These are phyloP conservation scores for Cyclotella sp. DNA, from an alignment of 108 stramenopile genomes.

Conservation along the genomic window DNA sequence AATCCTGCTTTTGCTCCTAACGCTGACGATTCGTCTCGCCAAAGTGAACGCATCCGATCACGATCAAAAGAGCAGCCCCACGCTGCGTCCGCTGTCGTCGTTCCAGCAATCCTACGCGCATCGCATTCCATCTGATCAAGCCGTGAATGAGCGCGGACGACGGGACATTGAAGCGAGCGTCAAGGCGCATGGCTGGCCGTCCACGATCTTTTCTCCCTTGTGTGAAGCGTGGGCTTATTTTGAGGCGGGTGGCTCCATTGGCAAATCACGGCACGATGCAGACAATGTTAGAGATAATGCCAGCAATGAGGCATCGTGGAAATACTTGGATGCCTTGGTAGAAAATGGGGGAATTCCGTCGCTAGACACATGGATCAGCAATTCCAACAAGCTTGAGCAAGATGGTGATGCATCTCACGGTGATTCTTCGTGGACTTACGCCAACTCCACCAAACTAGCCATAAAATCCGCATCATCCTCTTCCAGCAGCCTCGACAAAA, in stretches of 20 bases:
- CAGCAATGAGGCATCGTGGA: constrained; percentile 14
- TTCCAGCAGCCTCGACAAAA: constrained; percentile 36
- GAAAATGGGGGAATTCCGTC: constrained; percentile 25
- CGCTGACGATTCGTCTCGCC: background rate
- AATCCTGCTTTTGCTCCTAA: background rate
- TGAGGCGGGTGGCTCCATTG: constrained; percentile 26
- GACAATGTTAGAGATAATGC: constrained; percentile 1
- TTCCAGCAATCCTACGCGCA: constrained; percentile 32
- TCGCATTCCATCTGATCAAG: constrained; percentile 32
- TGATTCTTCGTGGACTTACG: constrained; percentile 21
- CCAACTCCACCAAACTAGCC: constrained; percentile 41
- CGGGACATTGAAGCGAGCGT: constrained; percentile 79
- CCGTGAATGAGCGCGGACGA: constrained; percentile 29
- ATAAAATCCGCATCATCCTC: constrained; percentile 44
- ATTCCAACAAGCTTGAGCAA: background rate
- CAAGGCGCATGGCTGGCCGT: constrained; percentile 71
- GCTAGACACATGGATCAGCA: constrained; percentile 27
- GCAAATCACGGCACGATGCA: constrained; percentile 9
- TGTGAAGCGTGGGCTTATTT: constrained; percentile 79
- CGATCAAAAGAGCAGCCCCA: background rate
- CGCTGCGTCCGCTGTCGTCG: constrained; percentile 30
- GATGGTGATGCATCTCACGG: background rate
- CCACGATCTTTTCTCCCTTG: constrained; percentile 65
- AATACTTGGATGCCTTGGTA: constrained; percentile 49
- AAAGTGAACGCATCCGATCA: background rate